Base-by-base conservation (phyloP, 495 filamentous ascomycete species). In the Aspergillus conjunctus region DNA sequence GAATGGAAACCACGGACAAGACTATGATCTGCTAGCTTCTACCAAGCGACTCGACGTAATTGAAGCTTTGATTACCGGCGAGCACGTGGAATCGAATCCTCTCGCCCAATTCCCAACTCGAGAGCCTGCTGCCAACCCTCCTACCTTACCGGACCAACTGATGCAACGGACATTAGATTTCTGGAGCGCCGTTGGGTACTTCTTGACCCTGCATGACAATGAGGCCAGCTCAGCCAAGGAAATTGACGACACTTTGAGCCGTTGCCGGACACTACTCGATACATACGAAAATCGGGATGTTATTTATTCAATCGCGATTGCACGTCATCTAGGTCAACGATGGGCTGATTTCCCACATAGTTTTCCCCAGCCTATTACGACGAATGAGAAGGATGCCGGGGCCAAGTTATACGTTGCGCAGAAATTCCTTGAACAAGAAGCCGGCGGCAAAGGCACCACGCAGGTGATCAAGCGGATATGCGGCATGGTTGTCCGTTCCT, bases 241-340 rank as follows among this genome's bases (percentile, higher is more conserved):
- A 54, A 82, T 91, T 22, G 88, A 92, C 48, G 81, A 86, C 56
- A 82, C 83, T 1, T 74, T 96, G 9, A 68, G 63, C 4, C 78
- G 77, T 7, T 81, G 88, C 68, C 87, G 91, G 45, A 79, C 80
- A 41, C 74, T 93, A 6, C 81, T 96, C 9, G 87, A 92, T 59
- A 87, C 85, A 56, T 82, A 85, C 18, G 92, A 97, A 76, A 93
- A 93, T 66, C 86, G 92, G n/a, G 92, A 97, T 64, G 90, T 95
- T 8, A 82, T 96, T 33, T 97, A 97, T 71, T 93, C 90, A 12
- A 87, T 97, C 59, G 89, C 89, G 22, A 85, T 96, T 53, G 85
- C 88, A 10, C 85, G 92, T 18, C 85, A 91, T 62, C 80, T 90
- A 39, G 88, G 90, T 30, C 81, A 83, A 39, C 84, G 87, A 17